Percentiles rank a stretch among this genome's conserved stretches.
Conservation (phyloP, 805 yeast genomes). For the Nakazawaea ambrosiae region DNA sequence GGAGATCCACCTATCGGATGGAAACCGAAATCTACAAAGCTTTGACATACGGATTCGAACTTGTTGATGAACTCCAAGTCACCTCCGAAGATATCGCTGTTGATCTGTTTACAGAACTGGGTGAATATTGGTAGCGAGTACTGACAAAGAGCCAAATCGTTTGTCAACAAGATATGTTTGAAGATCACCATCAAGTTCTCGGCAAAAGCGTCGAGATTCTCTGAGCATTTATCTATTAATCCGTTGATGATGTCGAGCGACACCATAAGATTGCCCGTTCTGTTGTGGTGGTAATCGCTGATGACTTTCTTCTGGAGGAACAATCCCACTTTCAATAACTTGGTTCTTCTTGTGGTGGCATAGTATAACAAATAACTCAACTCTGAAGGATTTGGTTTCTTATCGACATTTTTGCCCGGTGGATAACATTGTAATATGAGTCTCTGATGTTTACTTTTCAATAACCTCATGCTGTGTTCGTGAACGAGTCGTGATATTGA, state of each 20-base stretch:
- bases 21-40: constrained; percentile 19
- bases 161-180: constrained; percentile 38
- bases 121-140: constrained; percentile 40
- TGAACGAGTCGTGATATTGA: too few species aligned
- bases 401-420: constrained; percentile 77
- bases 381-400: constrained; percentile 89
- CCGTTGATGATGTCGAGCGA: constrained; percentile 65
- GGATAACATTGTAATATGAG: constrained; percentile 91
- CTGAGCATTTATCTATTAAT: constrained; percentile 68
- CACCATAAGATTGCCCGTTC: constrained; percentile 78
- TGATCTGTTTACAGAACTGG: constrained; percentile 29
- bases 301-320: constrained; percentile 58
- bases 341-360: constrained; percentile 83
- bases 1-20: constrained; percentile 20
- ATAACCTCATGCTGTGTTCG: constrained; percentile 25
- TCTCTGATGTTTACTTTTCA: constrained; percentile 81
- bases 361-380: constrained; percentile 81
- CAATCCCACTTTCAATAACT: constrained; percentile 77
- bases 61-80: constrained; percentile 34
- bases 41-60: constrained; percentile 25
- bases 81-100: constrained; percentile 36
- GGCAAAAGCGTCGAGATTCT: constrained; percentile 81
- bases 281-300: constrained; percentile 50
- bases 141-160: constrained; percentile 59
- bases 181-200: constrained; percentile 58